Conservation (phyloP, 306 rosid genomes). For the Ziziphus jujuba region DNA sequence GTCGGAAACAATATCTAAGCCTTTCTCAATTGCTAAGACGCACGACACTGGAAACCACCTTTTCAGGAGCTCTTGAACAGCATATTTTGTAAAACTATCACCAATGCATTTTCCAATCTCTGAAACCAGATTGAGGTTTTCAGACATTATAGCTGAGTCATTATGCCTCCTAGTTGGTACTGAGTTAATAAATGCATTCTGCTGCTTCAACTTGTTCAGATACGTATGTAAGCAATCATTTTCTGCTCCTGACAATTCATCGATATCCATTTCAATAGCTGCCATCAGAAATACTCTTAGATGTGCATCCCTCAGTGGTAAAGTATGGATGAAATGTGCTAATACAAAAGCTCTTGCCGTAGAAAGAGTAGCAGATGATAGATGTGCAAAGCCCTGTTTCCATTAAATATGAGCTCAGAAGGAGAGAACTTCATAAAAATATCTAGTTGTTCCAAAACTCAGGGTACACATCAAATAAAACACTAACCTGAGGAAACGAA, state of each 20-base stretch:
- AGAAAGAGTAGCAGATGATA: conserved; percentile 30
- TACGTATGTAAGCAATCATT: conserved; percentile 27
- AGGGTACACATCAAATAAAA: neutral
- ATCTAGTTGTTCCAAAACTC: neutral
- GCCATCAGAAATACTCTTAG: conserved; percentile 37
- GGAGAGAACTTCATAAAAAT: neutral
- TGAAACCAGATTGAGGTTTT: neutral
- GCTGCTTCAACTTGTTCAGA: conserved; percentile 23
- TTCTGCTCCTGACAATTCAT: conserved; percentile 24
- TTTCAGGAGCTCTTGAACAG: conserved; percentile 28
- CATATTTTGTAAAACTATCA: conserved; percentile 26
- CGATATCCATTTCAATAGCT: conserved; percentile 35
- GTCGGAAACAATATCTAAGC: conserved; percentile 21
- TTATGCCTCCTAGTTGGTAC: neutral
- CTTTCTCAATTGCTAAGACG: conserved; percentile 26
- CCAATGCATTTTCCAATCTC: conserved; percentile 8
- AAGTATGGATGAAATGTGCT: conserved; percentile 28
- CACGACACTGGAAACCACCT: conserved; percentile 29
- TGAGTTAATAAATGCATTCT: neutral
- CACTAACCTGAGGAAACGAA: conserved; percentile 36
- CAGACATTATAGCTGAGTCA: neutral
- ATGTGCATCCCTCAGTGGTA: conserved; percentile 30
- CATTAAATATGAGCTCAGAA: neutral
- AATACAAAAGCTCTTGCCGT: conserved; percentile 18
- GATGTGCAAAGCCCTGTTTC: conserved; percentile 33